These are phyloP conservation scores for Chalciporus piperatoides DNA, from an alignment of 1,284 basidiomycete genomes.

Conservation along the genomic window DNA sequence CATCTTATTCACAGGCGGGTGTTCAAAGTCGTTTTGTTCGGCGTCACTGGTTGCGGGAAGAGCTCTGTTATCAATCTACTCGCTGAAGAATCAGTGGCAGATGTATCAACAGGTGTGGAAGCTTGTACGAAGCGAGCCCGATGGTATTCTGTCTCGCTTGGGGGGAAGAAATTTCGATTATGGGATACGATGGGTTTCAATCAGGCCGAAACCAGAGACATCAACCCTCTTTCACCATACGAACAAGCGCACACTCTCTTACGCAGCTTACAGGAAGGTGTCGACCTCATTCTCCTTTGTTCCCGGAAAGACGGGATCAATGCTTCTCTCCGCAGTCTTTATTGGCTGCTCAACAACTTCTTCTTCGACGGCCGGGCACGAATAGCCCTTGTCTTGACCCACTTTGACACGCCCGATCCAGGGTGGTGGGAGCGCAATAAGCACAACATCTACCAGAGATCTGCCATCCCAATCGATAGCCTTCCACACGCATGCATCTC, in stretches of 20 bases:
- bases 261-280: constrained; percentile 22
- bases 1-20: constrained; percentile 20
- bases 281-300: constrained; percentile 28
- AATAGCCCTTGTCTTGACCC: constrained; percentile 37
- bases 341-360: constrained; percentile 26
- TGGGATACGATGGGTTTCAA: constrained; percentile 34
- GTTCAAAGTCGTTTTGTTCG: constrained; percentile 28
- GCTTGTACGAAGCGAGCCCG: constrained; percentile 27
- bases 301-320: constrained; percentile 25
- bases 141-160: constrained; percentile 26
- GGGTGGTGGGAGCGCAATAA: constrained; percentile 29
- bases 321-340: constrained; percentile 26
- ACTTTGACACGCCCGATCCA: constrained; percentile 29
- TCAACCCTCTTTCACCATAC: constrained; percentile 24
- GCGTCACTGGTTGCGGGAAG: constrained; percentile 28
- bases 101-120: constrained; percentile 24
- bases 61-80: constrained; percentile 31
- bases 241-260: constrained; percentile 28
- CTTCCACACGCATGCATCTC: constrained; percentile 27
- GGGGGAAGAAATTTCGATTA: constrained; percentile 23
- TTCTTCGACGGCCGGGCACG: constrained; percentile 29
- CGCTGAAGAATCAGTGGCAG: constrained; percentile 17
- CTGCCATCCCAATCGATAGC: constrained; percentile 16
- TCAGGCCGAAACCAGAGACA: constrained; percentile 18
- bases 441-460: constrained; percentile 19